Percentiles rank a stretch among this genome's conserved stretches.
Evolutionary conservation across 805 yeast genomes (phyloP).

Genomic region (Candida ficus): DNA sequence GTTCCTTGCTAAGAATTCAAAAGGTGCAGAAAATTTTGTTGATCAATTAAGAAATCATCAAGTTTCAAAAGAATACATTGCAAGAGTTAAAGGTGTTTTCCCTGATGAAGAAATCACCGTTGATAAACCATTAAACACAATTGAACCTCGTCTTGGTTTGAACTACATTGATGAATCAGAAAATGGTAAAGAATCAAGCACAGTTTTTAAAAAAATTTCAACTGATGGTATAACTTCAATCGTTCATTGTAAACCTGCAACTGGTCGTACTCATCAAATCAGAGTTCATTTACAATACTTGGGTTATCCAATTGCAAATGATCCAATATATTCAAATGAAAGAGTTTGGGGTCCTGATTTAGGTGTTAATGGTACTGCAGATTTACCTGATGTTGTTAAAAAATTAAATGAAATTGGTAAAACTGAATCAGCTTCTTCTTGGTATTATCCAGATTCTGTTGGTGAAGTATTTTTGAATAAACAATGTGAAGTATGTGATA

Average conservation of each 20-base stretch:
- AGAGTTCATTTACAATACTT: conserved; percentile 85
- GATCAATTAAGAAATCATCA: conserved; percentile 43
- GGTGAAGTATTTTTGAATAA: conserved; percentile 67
- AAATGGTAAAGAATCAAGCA: conserved; percentile 60
- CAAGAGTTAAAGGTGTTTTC: conserved; percentile 83
- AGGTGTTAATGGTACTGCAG: conserved; percentile 51
- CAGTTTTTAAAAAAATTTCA: conserved; percentile 43
- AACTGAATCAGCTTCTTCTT: conserved; percentile 57
- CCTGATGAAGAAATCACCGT: conserved; percentile 56
- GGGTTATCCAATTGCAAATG: conserved; percentile 91
- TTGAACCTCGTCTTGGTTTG: conserved; percentile 64
- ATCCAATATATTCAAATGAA: conserved; percentile 80
- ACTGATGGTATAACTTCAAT: conserved; percentile 43
- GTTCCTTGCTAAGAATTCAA: conserved; percentile 31
- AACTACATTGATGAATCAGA: conserved; percentile 40
- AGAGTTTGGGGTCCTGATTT: conserved; percentile 73
- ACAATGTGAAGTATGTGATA: conserved; percentile 60
- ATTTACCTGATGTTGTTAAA: conserved; percentile 40
- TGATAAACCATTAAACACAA: conserved; percentile 62
- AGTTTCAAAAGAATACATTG: conserved; percentile 69
- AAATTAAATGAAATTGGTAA: conserved; percentile 67
- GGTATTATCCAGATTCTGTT: conserved; percentile 45
- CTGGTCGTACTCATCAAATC: conserved; percentile 95
- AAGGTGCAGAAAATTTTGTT: conserved; percentile 72
- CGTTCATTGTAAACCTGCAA: conserved; percentile 78